Base-by-base conservation (phyloP, 1,284 basidiomycete species). In the Naganishia liquefaciens region DNA sequence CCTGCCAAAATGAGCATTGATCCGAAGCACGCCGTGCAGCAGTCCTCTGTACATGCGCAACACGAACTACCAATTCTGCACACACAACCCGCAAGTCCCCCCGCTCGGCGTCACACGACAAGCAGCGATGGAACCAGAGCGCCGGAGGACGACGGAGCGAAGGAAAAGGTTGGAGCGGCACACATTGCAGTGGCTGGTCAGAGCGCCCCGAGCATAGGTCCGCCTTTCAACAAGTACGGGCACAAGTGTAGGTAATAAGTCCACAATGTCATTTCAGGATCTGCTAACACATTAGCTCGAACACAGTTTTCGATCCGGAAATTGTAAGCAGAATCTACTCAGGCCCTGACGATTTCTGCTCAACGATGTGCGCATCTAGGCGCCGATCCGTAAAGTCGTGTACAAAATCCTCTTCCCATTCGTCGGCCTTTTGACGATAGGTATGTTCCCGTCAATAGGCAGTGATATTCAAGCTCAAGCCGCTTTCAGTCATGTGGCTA, bases 231-330 rank as follows among this genome's bases (percentile, higher is more conserved):
- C 15, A 60, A 50, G 15, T 60, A 50, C 42, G 57, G 57, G n/a
- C 57, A 60, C 46, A 50, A 27, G 9, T 60, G 57, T 60, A 11
- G 50, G 57, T 60, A 2, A 37, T 13, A 5, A n/a, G 23, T 9
- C 13, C 7, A 7, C 43, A n/a, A 44, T 19, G 6, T 40, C 17
- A 28, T 21, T 25, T 7, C 11, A 27, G 6, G 47, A 7, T 27
- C n/a, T 23, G 43, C 17, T 39, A 49, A 33, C 17, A 17, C n/a
- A 25, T 3, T 42, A 6, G 11, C 37, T 15, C 15, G 1, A 19
- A 11, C 27, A 37, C 23, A 65, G 64, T 65, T 51, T 54, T 53
- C 44, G 64, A 65, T 43, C 64, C 64, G 7, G 64, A 46, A 61
- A 10, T 65, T 10, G 63, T 64, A 17, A 64, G 63, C 37, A 3